phyloP scores from a whole-genome alignment of 768 basidiomycete genomes.

The Calocybe gangraenosa region DNA sequence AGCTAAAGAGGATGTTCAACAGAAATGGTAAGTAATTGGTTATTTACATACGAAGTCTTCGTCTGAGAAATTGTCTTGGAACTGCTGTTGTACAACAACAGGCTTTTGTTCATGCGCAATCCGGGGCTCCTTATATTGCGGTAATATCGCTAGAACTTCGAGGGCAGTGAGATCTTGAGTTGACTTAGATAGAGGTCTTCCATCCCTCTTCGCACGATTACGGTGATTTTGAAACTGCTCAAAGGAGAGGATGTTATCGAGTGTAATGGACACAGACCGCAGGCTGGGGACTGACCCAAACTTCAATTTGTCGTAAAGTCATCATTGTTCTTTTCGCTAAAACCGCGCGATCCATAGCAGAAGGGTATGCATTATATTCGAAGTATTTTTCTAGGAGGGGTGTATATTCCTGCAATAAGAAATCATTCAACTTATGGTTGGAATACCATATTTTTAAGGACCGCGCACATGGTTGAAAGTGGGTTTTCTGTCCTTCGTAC shows the following conservation, averaged over 20 bases:
- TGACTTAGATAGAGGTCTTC: slow-evolving; percentile 17
- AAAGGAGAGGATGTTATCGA: not conserved
- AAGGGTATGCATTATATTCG: slow-evolving; percentile 42
- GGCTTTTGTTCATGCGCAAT: not conserved
- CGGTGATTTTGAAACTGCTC: slow-evolving; percentile 51
- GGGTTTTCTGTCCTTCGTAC: no score
- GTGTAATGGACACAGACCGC: not conserved
- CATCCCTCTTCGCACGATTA: slow-evolving; percentile 28
- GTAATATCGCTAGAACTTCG: not conserved
- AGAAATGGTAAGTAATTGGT: not conserved
- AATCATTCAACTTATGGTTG: not conserved
- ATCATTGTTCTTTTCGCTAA: slow-evolving; percentile 42
- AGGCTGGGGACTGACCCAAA: slow-evolving; percentile 39
- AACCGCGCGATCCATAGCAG: slow-evolving; percentile 29
- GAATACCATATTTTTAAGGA: not conserved
- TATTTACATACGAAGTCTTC: not conserved
- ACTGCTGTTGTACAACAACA: not conserved
- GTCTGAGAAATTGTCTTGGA: not conserved
- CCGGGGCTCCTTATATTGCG: not conserved
- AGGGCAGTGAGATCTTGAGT: not conserved
- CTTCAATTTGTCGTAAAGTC: slow-evolving; percentile 44
- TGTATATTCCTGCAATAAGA: not conserved
- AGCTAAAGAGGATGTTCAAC: slow-evolving; percentile 10
- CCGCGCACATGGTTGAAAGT: slow-evolving; percentile 10
- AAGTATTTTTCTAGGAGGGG: slow-evolving; percentile 31